These are phyloP conservation scores for Podospora pseudopauciseta DNA, from an alignment of 495 filamentous ascomycete genomes.

Conservation along the genomic window DNA sequence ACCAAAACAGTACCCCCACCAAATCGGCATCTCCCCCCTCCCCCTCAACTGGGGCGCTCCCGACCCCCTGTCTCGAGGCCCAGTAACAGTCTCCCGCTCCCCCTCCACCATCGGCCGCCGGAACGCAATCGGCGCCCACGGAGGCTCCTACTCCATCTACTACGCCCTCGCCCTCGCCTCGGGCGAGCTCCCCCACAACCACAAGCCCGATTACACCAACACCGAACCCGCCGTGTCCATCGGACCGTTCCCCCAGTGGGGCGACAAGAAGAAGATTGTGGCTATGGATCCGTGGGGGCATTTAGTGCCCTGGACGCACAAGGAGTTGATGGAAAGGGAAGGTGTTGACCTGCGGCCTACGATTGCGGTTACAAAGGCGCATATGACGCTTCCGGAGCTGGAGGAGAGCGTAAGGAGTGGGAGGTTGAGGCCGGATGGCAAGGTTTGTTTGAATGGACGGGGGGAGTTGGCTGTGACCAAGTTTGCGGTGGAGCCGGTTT, in stretches of 20 bases:
- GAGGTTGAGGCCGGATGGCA: conserved; percentile 80
- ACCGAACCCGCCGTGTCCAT: conserved; percentile 86
- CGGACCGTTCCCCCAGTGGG: conserved; percentile 86
- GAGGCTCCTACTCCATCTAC: conserved; percentile 96
- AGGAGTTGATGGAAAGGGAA: conserved; percentile 63
- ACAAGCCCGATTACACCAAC: conserved; percentile 89
- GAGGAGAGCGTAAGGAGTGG: conserved; percentile 79
- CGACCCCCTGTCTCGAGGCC: conserved; percentile 72
- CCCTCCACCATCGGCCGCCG: conserved; percentile 73
- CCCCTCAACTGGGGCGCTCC: conserved; percentile 82
- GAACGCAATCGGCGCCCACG: conserved; percentile 82
- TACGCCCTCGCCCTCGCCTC: conserved; percentile 90
- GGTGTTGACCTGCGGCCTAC: conserved; percentile 88
- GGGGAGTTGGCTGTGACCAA: conserved; percentile 95
- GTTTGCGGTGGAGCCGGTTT: conserved; percentile 92
- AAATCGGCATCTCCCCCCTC: conserved; percentile 88
- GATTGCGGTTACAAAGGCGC: conserved; percentile 89
- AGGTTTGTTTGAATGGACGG: conserved; percentile 74
- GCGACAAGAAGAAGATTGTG: conserved; percentile 89
- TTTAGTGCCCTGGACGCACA: conserved; percentile 76
- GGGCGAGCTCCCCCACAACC: conserved; percentile 77
- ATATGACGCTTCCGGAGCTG: conserved; percentile 95
- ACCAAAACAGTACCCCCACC: conserved; percentile 64
- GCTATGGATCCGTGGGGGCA: conserved; percentile 96
- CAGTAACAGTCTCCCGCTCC: conserved; percentile 82